Evolutionary conservation across 331 rosid genomes (phyloP).

Genomic region (Pyrus hybrid): DNA sequence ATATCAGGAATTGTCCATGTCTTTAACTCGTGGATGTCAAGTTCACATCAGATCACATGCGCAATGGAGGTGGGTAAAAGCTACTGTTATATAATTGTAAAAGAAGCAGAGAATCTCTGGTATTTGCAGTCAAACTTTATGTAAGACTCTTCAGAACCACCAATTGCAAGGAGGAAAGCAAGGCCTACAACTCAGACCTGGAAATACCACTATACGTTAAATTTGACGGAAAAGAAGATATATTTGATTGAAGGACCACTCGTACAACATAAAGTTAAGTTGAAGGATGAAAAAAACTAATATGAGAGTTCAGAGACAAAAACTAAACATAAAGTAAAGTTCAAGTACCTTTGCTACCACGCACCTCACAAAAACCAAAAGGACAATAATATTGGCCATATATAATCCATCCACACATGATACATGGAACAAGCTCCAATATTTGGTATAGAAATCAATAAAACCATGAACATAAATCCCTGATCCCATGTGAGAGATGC

Average conservation of each 20-base stretch:
- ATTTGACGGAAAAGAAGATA: no score
- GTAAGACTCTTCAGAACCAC: slow-evolving; percentile 8
- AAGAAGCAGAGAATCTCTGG: background rate
- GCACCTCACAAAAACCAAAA: no score
- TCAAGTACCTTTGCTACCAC: no score
- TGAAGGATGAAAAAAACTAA: no score
- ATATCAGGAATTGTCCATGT: background rate
- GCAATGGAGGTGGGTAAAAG: background rate
- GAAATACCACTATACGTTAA: no score
- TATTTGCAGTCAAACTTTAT: background rate
- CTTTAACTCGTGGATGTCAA: background rate
- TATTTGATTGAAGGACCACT: no score
- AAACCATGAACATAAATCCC: background rate
- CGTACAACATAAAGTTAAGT: no score
- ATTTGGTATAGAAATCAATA: background rate
- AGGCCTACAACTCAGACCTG: background rate
- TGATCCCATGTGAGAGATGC: slow-evolving; percentile 12
- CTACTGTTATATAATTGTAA: background rate
- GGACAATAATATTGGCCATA: no score
- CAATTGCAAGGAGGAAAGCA: slow-evolving; percentile 24
- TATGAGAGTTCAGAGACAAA: no score
- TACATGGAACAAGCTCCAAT: no score
- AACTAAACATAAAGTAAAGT: no score
- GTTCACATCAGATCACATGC: background rate
- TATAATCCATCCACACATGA: no score